phyloP scores from a whole-genome alignment of 257 asterid species.

The Solanum virginianum region DNA sequence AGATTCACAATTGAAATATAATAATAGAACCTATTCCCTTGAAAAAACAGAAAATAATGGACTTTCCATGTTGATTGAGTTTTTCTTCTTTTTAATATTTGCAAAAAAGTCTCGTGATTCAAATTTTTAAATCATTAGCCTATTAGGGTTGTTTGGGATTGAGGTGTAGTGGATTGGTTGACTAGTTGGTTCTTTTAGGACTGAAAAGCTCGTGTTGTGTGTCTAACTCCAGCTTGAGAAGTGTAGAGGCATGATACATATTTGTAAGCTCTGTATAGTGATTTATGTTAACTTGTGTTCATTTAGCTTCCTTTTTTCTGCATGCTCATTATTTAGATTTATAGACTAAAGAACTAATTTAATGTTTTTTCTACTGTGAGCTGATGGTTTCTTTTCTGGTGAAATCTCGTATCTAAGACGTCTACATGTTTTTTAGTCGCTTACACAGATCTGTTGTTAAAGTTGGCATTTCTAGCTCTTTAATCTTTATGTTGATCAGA shows the following conservation, averaged over 20 bases:
- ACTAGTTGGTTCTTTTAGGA: background rate
- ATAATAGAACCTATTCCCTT: background rate
- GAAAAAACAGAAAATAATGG: background rate
- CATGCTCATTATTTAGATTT: background rate
- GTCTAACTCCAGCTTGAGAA: background rate
- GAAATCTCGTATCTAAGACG: background rate
- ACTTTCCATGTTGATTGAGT: background rate
- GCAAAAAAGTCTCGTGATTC: background rate
- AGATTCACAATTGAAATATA: background rate
- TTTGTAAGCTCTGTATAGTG: background rate
- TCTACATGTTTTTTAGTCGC: background rate
- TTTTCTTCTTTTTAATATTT: background rate
- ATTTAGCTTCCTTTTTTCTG: background rate
- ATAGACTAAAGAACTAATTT: background rate
- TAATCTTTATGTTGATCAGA: background rate
- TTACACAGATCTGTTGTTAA: background rate
- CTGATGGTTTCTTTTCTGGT: background rate
- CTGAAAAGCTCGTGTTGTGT: background rate
- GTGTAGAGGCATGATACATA: background rate
- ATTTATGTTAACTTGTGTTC: background rate
- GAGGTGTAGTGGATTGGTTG: background rate
- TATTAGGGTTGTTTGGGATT: background rate
- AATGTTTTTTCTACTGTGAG: background rate
- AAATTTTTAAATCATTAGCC: background rate
- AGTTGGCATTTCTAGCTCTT: background rate